A percentile compares a stretch with the other conserved stretches of the same genome.
Evolutionary conservation across 768 basidiomycete species (phyloP).

Genomic region (Kwoniella bestiolae): DNA sequence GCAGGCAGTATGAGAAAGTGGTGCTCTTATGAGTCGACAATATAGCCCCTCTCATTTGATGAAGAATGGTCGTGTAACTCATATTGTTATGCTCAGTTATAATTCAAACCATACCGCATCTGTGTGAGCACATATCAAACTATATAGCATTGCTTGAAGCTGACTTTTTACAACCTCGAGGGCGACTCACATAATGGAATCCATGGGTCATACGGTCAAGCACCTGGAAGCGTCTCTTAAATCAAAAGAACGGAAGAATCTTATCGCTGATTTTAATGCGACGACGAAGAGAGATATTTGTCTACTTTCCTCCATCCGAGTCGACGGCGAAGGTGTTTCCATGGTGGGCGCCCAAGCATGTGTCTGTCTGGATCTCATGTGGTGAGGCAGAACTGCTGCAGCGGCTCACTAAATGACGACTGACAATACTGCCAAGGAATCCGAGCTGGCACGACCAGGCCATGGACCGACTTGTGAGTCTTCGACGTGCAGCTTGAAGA

Average conservation of each 20-base stretch:
- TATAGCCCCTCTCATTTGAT: no score
- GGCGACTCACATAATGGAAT: no score
- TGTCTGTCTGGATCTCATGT: slow-evolving; percentile 5
- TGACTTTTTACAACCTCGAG: no score
- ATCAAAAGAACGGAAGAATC: no score
- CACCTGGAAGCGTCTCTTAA: not conserved
- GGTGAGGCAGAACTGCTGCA: no score
- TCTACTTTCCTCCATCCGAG: slow-evolving; percentile 3
- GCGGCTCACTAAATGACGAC: no score
- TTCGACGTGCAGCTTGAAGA: not conserved
- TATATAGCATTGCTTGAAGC: no score
- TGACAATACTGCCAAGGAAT: slow-evolving; percentile 12
- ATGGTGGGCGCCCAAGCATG: not conserved
- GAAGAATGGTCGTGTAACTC: not conserved
- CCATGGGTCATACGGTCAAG: not conserved
- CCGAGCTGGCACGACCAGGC: slow-evolving; percentile 7
- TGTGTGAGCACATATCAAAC: not conserved
- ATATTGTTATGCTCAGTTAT: not conserved
- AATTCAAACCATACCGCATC: not conserved
- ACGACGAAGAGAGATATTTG: not conserved
- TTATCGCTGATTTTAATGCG: no score
- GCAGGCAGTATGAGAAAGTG: not conserved
- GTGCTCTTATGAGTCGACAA: slow-evolving; percentile 9
- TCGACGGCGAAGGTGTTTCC: slow-evolving; percentile 8
- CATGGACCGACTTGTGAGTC: slow-evolving; percentile 11